These are phyloP conservation scores for Candida dajiaensis DNA, from an alignment of 805 yeast genomes.

Conservation along the genomic window DNA sequence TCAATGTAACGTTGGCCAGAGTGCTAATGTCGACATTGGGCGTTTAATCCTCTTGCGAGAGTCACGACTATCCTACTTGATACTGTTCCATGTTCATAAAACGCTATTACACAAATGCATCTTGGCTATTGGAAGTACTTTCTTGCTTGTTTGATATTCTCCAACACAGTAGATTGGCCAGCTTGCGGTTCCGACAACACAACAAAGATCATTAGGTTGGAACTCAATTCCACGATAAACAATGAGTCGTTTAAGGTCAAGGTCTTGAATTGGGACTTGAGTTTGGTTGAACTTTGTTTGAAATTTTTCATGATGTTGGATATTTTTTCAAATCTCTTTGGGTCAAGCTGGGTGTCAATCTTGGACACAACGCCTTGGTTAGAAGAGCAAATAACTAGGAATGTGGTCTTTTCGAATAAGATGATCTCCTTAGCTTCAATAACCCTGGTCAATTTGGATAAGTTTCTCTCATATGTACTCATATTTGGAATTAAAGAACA, in stretches of 20 bases:
- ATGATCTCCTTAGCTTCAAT: constrained; percentile 86
- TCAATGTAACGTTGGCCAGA: too few relatives aligned
- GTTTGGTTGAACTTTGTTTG: constrained; percentile 84
- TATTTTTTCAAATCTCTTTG: constrained; percentile 90
- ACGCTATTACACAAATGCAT: too few relatives aligned
- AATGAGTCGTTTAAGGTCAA: constrained; percentile 57
- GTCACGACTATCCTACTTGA: too few relatives aligned
- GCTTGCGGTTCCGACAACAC: constrained; percentile 38
- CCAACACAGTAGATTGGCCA: constrained; percentile 38
- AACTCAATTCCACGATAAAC: constrained; percentile 50
- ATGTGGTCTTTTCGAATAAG: constrained; percentile 89
- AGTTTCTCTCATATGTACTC: constrained; percentile 67
- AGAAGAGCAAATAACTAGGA: constrained; percentile 48
- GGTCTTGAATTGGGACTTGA: constrained; percentile 78
- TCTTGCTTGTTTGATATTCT: constrained; percentile 52
- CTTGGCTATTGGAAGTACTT: constrained; percentile 42
- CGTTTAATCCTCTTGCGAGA: too few relatives aligned
- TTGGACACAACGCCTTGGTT: constrained; percentile 23
- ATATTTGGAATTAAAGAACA: constrained; percentile 94
- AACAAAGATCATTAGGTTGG: constrained; percentile 57
- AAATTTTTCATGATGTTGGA: constrained; percentile 91
- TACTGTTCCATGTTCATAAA: too few relatives aligned
- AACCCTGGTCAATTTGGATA: constrained; percentile 64
- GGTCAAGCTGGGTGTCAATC: constrained; percentile 48
- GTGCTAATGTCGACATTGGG: too few relatives aligned